Percentiles rank a stretch among this genome's conserved stretches.
These are phyloP conservation scores for Vararia minispora DNA, from an alignment of 768 basidiomycete species.

Conservation along the genomic window DNA sequence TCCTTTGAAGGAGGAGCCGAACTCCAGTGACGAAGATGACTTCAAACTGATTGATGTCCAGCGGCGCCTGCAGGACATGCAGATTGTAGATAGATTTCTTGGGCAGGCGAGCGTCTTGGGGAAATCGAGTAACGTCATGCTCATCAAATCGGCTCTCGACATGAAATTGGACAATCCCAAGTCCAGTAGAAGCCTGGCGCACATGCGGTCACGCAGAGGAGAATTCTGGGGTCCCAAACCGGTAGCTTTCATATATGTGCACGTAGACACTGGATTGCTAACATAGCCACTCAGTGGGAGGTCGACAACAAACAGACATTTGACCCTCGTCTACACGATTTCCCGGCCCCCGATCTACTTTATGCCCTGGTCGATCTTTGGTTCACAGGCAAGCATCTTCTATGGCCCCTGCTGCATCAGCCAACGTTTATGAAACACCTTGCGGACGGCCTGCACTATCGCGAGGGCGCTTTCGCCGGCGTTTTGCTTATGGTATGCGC, in stretches of 20 bases:
- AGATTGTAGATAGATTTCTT: constrained; percentile 2
- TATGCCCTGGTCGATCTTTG: constrained; percentile 4
- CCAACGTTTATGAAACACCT: constrained; percentile 9
- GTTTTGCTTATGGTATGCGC: constrained; percentile 12
- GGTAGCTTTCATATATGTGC: background rate
- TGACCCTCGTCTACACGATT: constrained; percentile 2
- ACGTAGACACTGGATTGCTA: background rate
- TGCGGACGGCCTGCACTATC: constrained; percentile 5
- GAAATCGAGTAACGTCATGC: constrained; percentile 10
- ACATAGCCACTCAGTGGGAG: constrained; percentile 7
- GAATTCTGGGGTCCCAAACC: constrained; percentile 10
- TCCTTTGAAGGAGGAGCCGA: constrained; percentile 1
- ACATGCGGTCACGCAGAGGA: background rate
- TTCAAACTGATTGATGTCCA: background rate
- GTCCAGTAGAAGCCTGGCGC: background rate
- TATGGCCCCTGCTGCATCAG: constrained; percentile 11
- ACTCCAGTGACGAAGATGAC: constrained; percentile 2
- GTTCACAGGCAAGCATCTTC: constrained; percentile 3
- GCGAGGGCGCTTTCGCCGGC: constrained; percentile 8
- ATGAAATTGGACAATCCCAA: constrained; percentile 5
- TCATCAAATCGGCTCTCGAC: constrained; percentile 6
- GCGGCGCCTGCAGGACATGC: background rate
- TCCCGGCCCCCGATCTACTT: constrained; percentile 12
- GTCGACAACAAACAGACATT: background rate
- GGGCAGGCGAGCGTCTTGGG: constrained; percentile 11